These are phyloP conservation scores for Hypholoma fasciculare DNA, from an alignment of 768 basidiomycete species.

Conservation along the genomic window DNA sequence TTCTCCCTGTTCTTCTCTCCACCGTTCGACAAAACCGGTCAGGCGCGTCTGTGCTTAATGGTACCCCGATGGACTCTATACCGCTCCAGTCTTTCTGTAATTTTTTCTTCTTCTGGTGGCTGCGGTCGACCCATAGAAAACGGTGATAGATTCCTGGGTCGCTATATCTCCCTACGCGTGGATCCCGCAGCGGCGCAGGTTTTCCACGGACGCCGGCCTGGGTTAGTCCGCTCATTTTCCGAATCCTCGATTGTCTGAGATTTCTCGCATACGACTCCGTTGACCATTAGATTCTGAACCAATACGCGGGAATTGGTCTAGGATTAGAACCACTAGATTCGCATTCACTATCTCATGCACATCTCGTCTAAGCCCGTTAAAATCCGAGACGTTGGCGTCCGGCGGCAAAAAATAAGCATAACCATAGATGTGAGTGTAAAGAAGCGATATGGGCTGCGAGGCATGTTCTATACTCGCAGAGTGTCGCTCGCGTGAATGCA, in stretches of 20 bases:
- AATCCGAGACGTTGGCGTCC: background rate
- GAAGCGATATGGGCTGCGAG: too few species aligned
- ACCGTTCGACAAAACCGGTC: background rate
- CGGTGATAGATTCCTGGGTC: background rate
- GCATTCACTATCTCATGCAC: too few species aligned
- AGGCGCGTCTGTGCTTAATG: background rate
- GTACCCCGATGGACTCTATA: background rate
- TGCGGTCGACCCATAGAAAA: too few species aligned
- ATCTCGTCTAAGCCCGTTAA: too few species aligned
- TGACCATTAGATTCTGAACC: too few species aligned
- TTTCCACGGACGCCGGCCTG: background rate
- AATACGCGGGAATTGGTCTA: background rate
- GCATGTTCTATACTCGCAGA: too few species aligned
- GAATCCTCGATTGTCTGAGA: background rate
- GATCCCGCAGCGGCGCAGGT: background rate
- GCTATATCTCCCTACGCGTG: background rate
- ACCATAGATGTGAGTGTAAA: too few species aligned
- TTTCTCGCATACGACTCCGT: background rate
- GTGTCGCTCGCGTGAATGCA: too few species aligned
- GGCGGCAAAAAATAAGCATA: background rate
- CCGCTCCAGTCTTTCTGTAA: background rate
- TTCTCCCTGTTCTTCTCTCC: background rate
- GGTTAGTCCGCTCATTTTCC: background rate
- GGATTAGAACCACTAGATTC: background rate
- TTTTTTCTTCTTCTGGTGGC: background rate